Evolutionary conservation across 805 yeast genomes (phyloP).

Genomic region (Cyberlindnera saturnus): DNA sequence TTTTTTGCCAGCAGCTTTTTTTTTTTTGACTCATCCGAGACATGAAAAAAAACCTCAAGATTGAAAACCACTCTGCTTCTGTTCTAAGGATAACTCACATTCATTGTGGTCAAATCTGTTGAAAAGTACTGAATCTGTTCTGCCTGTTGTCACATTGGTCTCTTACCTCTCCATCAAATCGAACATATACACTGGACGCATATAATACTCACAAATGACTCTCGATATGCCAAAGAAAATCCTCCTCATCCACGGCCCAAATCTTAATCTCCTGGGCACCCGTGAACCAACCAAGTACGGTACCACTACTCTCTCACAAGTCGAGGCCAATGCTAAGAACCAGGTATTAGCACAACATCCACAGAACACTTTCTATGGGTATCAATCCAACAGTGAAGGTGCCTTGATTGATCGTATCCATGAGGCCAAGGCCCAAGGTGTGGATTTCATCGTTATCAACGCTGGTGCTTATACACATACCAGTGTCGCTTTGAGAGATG

Average conservation of each 20-base stretch:
- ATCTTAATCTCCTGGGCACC: conserved; percentile 41
- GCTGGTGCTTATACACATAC: conserved; percentile 52
- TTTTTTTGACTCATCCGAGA: too few species aligned
- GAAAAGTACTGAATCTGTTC: too few species aligned
- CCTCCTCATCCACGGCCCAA: conserved; percentile 44
- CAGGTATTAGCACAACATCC: conserved; percentile 19
- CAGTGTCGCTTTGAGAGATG: conserved; percentile 45
- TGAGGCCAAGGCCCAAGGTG: conserved; percentile 31
- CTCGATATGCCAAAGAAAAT: conserved; percentile 24
- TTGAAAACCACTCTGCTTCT: too few species aligned
- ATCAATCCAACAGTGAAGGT: conserved; percentile 43
- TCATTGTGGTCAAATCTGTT: too few species aligned
- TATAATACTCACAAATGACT: conserved; percentile 7
- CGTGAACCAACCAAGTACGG: conserved; percentile 49
- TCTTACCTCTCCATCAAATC: too few species aligned
- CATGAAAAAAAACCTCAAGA: too few species aligned
- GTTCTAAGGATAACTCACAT: too few species aligned
- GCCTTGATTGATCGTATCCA: conserved; percentile 41
- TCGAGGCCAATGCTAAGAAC: conserved; percentile 32
- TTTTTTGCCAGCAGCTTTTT: too few species aligned
- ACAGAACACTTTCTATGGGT: conserved; percentile 29
- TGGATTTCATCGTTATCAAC: conserved; percentile 40
- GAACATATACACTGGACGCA: not conserved
- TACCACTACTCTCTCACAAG: conserved; percentile 36
- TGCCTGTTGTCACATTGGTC: too few species aligned